Conservation (phyloP, 805 yeast genomes). For the Lipomyces japonicus region DNA sequence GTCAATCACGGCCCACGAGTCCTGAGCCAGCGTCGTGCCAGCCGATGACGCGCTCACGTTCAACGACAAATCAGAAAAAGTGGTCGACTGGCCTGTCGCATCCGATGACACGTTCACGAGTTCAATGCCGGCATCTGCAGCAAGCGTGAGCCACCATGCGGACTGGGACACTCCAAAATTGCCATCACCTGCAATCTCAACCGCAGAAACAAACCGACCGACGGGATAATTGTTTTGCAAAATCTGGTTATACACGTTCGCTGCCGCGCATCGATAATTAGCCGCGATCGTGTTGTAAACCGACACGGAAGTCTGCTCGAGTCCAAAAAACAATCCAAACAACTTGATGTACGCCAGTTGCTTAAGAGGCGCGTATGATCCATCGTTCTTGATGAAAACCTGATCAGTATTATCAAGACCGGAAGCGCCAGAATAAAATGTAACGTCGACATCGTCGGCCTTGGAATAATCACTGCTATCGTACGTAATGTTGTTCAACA, state of each 20-base stretch:
- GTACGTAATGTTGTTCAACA: constrained; percentile 7
- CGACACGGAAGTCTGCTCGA: constrained; percentile 8
- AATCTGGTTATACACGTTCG: constrained; percentile 10
- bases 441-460: constrained; percentile 9
- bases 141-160: constrained; percentile 5
- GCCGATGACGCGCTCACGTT: too few relatives aligned
- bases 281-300: constrained; percentile 11
- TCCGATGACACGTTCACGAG: constrained; percentile 7
- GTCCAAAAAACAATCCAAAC: constrained; percentile 5
- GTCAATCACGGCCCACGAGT: constrained; percentile 13
- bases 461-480: constrained; percentile 1
- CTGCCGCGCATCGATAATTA: constrained; percentile 12
- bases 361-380: constrained; percentile 5
- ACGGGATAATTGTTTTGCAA: constrained; percentile 1
- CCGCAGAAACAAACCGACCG: constrained; percentile 9
- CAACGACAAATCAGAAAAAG: neutral
- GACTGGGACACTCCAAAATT: constrained; percentile 4
- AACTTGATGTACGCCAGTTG: constrained; percentile 14
- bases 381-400: constrained; percentile 9
- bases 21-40: constrained; percentile 4
- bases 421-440: constrained; percentile 8
- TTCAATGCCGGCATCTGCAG: constrained; percentile 16
- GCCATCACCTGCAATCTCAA: neutral
- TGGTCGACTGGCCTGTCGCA: neutral
- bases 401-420: neutral